Evolutionary conservation across 169 alveolate genomes (phyloP).

Genomic region (Plasmodium adleri): DNA sequence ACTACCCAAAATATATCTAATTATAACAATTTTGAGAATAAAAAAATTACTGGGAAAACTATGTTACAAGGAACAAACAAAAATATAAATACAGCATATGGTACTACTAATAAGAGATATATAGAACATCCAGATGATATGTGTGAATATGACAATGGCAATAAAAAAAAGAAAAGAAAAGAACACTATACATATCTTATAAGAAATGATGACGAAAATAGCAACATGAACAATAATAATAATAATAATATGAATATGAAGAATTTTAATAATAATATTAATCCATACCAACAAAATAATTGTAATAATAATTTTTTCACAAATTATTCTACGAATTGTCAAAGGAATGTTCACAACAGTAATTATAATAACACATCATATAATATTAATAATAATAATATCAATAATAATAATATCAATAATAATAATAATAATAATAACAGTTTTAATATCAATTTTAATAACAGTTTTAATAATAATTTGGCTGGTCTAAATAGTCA

Average conservation of each 20-base stretch:
- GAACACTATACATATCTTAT: constrained; percentile 35
- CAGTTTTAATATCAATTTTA: neutral
- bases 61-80: neutral
- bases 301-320: neutral
- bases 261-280: constrained; percentile 2
- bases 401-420: neutral
- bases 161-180: constrained; percentile 26
- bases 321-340: neutral
- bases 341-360: neutral
- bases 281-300: neutral
- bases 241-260: neutral
- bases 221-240: neutral
- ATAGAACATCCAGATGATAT: neutral
- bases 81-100: neutral
- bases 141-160: constrained; percentile 16
- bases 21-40: no score
- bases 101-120: neutral
- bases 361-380: neutral
- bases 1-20: no score
- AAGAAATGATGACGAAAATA: constrained; percentile 1
- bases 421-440: neutral
- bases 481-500: neutral
- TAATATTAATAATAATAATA: neutral
- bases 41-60: no score
- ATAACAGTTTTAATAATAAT: neutral